Percentiles rank a stretch among this genome's conserved stretches.
phyloP scores from a whole-genome alignment of 2,329 filamentous ascomycete genomes.

The Verticillium klebahnii region DNA sequence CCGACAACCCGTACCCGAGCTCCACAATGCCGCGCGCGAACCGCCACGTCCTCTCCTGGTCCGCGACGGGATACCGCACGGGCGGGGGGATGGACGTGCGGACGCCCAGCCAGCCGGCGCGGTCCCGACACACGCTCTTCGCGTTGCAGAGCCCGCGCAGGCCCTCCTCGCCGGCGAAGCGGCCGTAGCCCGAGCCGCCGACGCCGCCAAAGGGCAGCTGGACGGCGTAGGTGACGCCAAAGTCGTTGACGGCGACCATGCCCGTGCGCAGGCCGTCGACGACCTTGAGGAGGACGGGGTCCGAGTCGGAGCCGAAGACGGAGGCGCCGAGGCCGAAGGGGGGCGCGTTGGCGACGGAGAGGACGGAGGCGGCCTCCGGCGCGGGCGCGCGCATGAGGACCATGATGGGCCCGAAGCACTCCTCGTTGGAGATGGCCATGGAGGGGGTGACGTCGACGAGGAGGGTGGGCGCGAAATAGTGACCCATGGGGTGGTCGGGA shows the following conservation, averaged over 20 bases:
- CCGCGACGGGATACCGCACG: slow-evolving; percentile 74
- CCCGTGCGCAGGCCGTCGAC: slow-evolving; percentile 70
- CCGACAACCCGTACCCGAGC: slow-evolving; percentile 49
- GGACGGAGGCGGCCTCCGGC: slow-evolving; percentile 57
- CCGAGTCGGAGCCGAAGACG: slow-evolving; percentile 70
- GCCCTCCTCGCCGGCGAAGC: slow-evolving; percentile 89
- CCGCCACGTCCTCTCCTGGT: slow-evolving; percentile 59
- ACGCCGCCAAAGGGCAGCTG: slow-evolving; percentile 92
- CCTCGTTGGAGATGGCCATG: slow-evolving; percentile 85
- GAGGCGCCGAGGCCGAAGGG: slow-evolving; percentile 82
- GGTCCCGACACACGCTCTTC: slow-evolving; percentile 82
- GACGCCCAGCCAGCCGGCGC: slow-evolving; percentile 55
- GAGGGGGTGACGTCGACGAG: slow-evolving; percentile 80
- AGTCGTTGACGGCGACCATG: slow-evolving; percentile 95
- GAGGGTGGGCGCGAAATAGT: slow-evolving; percentile 91
- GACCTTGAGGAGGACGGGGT: slow-evolving; percentile 57
- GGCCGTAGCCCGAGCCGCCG: slow-evolving; percentile 84
- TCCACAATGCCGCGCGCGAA: slow-evolving; percentile 59
- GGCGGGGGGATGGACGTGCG: slow-evolving; percentile 75
- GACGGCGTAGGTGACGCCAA: slow-evolving; percentile 87
- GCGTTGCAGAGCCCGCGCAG: slow-evolving; percentile 78
- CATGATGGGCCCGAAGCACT: slow-evolving; percentile 92
- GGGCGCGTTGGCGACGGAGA: slow-evolving; percentile 77
- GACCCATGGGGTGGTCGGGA: slow-evolving; percentile 68
- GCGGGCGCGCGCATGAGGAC: slow-evolving; percentile 70